phyloP scores from a whole-genome alignment of 129 eudicot species.

The Gnaphalium uliginosum region DNA sequence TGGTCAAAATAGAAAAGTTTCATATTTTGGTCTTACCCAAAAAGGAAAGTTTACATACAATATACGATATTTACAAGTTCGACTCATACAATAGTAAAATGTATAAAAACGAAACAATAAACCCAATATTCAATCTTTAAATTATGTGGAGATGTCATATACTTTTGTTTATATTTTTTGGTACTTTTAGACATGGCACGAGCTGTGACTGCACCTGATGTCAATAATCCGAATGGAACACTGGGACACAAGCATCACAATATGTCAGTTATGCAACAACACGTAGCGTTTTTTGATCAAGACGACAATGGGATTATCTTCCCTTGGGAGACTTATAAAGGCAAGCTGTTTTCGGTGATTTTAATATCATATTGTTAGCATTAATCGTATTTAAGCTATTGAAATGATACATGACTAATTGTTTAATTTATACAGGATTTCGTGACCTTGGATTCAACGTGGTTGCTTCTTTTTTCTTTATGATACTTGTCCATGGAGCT shows the following conservation, averaged over 20 bases:
- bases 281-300: conserved; percentile 54
- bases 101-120: no score
- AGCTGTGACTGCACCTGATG: conserved; percentile 55
- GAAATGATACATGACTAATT: background rate
- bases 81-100: no score
- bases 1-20: no score
- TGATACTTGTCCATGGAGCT: conserved; percentile 40
- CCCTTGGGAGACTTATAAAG: conserved; percentile 59
- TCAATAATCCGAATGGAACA: conserved; percentile 50
- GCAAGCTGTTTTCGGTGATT: background rate
- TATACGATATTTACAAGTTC: no score
- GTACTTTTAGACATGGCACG: conserved; percentile 45
- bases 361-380: background rate
- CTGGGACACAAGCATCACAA: conserved; percentile 54
- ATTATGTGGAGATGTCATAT: background rate
- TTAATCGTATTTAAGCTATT: conserved; percentile 5
- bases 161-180: background rate
- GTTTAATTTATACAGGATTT: conserved; percentile 37
- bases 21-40: no score
- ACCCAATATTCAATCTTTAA: background rate
- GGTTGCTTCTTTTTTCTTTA: conserved; percentile 40
- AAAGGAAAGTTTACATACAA: no score
- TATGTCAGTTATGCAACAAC: conserved; percentile 59
- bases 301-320: conserved; percentile 53
- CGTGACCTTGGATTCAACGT: conserved; percentile 56